Conservation (phyloP, 2,329 filamentous ascomycete genomes). For the Exophiala xenobiotica region DNA sequence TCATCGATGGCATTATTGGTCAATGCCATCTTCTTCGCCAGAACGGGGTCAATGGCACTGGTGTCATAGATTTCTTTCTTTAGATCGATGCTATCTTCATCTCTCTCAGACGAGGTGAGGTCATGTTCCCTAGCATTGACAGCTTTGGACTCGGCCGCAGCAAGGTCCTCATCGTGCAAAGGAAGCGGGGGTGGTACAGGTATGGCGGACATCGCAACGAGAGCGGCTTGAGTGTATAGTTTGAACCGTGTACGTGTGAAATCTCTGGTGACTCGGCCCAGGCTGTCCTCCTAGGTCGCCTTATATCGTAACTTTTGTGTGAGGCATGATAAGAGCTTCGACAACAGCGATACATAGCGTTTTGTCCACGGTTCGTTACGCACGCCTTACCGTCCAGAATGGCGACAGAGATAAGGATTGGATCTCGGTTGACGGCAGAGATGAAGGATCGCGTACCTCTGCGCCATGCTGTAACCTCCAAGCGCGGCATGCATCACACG, state of each 20-base stretch:
- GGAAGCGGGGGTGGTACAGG: constrained; percentile 7
- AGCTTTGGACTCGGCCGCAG: constrained; percentile 5
- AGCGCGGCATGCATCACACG: no score
- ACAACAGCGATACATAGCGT: background rate
- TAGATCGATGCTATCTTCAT: constrained; percentile 21
- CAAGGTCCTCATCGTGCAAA: constrained; percentile 8
- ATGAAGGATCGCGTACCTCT: constrained; percentile 40
- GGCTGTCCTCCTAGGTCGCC: background rate
- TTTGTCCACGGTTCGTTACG: background rate
- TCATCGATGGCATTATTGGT: constrained; percentile 50
- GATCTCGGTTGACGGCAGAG: background rate
- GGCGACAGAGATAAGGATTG: constrained; percentile 8
- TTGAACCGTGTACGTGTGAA: background rate
- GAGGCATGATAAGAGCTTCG: background rate
- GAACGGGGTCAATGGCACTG: constrained; percentile 35
- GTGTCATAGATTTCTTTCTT: constrained; percentile 21
- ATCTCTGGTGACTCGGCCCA: background rate
- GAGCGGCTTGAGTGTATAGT: no score
- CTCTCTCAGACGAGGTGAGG: background rate
- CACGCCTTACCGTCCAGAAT: constrained; percentile 10
- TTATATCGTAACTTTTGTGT: background rate
- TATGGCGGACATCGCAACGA: constrained; percentile 4
- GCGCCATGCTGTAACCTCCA: background rate
- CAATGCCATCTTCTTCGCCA: constrained; percentile 41
- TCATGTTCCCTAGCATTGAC: constrained; percentile 1